Conservation (phyloP, 495 filamentous ascomycete species). For the Penicillium arizonense region DNA sequence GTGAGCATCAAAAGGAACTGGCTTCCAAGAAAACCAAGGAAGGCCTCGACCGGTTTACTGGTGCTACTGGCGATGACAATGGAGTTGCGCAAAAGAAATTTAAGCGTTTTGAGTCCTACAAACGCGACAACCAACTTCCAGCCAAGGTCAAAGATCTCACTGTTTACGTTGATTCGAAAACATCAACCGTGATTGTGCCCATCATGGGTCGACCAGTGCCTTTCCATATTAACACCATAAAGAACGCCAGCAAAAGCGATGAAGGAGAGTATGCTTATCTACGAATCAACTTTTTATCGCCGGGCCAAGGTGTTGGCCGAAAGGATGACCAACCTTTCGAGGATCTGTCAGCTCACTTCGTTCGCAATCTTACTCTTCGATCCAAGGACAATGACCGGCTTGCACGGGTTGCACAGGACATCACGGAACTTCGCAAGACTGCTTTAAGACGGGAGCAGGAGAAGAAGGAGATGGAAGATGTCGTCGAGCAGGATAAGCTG, state of each 20-base stretch:
- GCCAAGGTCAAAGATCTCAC: constrained; percentile 75
- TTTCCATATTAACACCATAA: constrained; percentile 99
- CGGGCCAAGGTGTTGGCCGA: constrained; percentile 93
- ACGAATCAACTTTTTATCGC: constrained; percentile 95
- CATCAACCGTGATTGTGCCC: constrained; percentile 84
- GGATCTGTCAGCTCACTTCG: constrained; percentile 91
- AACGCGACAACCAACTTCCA: constrained; percentile 94
- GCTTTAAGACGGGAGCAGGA: constrained; percentile 89
- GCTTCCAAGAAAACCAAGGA: constrained; percentile 84
- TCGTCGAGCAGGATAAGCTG: constrained; percentile 98
- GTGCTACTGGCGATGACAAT: constrained; percentile 78
- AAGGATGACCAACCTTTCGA: constrained; percentile 99
- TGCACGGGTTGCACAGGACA: constrained; percentile 82
- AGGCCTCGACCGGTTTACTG: constrained; percentile 77
- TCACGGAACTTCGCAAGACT: constrained; percentile 90
- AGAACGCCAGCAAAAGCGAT: constrained; percentile 92
- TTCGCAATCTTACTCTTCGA: constrained; percentile 90
- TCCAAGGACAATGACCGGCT: constrained; percentile 86
- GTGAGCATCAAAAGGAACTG: constrained; percentile 91
- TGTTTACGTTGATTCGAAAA: constrained; percentile 88
- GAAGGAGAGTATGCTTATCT: constrained; percentile 93
- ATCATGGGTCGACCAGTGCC: constrained; percentile 98
- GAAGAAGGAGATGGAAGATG: constrained; percentile 99
- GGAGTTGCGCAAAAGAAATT: constrained; percentile 94
- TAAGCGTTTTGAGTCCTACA: constrained; percentile 98